A percentile compares a stretch with the other conserved stretches of the same genome.
These are phyloP conservation scores for Bocquillonia castaneifolia DNA, from an alignment of 441 rosid genomes.

Conservation along the genomic window DNA sequence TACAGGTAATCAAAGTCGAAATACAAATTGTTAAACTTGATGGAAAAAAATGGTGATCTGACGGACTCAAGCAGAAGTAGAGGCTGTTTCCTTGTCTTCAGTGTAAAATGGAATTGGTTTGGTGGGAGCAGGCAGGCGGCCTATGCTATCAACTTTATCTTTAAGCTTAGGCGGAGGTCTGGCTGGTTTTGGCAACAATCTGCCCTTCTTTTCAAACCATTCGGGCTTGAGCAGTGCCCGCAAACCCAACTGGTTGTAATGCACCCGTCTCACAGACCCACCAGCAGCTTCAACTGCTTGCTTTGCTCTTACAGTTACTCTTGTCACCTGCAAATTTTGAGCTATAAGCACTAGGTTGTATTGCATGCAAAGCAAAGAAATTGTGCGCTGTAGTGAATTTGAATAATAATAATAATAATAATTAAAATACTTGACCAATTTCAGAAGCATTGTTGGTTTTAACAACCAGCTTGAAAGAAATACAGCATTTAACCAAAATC, in stretches of 20 bases:
- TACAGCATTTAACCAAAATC: background rate
- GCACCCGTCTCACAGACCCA: slow-evolving; percentile 81
- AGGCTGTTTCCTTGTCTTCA: slow-evolving; percentile 36
- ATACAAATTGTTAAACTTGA: background rate
- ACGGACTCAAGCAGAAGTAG: slow-evolving; percentile 27
- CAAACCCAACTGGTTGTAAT: slow-evolving; percentile 82
- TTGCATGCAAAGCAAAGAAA: background rate
- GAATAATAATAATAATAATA: background rate
- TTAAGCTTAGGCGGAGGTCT: slow-evolving; percentile 85
- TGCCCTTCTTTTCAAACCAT: slow-evolving; percentile 96
- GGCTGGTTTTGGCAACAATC: slow-evolving; percentile 73
- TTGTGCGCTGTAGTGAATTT: background rate
- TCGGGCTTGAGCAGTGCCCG: slow-evolving; percentile 82
- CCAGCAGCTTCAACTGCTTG: slow-evolving; percentile 84
- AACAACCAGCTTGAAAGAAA: background rate
- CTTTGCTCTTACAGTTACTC: slow-evolving; percentile 86
- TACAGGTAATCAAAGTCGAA: background rate
- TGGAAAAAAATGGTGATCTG: background rate
- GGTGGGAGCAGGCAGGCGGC: slow-evolving; percentile 81
- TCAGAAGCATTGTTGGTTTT: background rate
- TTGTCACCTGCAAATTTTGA: slow-evolving; percentile 52
- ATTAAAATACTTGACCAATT: background rate
- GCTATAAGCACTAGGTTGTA: background rate
- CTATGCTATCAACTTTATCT: slow-evolving; percentile 85
- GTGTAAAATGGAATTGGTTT: slow-evolving; percentile 69